Conservation (phyloP, 164 flowering plant species). For the Liquidambar formosana region DNA sequence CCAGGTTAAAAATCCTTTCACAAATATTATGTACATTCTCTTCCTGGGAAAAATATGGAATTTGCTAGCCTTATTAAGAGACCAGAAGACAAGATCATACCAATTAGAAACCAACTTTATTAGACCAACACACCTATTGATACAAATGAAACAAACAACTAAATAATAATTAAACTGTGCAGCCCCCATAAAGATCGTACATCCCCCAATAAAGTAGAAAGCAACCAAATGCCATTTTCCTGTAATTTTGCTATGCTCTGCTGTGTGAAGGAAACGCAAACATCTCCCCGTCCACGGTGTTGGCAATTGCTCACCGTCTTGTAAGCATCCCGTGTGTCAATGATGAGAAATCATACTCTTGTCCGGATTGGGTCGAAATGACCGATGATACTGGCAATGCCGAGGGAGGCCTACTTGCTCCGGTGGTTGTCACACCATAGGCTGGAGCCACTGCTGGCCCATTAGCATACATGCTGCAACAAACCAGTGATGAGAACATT, state of each 20-base stretch:
- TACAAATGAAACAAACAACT: conserved; percentile 1
- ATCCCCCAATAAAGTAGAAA: not conserved
- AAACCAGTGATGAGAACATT: not conserved
- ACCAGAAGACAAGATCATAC: not conserved
- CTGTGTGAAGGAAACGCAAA: not conserved
- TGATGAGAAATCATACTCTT: conserved; percentile 33
- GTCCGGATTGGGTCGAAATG: conserved; percentile 8
- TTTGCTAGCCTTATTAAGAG: not conserved
- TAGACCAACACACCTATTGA: not conserved
- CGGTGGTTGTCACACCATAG: not conserved
- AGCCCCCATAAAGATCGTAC: not conserved
- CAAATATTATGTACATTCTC: too few relatives aligned
- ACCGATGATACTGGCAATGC: conserved; percentile 1
- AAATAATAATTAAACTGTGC: not conserved
- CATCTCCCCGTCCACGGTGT: too few relatives aligned
- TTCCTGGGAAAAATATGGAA: not conserved
- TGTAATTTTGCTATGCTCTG: not conserved
- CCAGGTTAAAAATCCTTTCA: too few relatives aligned
- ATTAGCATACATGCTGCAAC: conserved; percentile 11
- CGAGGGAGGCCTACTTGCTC: conserved; percentile 10
- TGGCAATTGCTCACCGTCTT: conserved; percentile 14
- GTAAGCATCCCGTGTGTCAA: conserved; percentile 38
- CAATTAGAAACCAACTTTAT: not conserved
- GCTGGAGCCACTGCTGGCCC: conserved; percentile 10
- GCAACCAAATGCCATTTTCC: not conserved